Base-by-base conservation (phyloP, 2,329 filamentous ascomycete species). In the Neonectria coccinea region DNA sequence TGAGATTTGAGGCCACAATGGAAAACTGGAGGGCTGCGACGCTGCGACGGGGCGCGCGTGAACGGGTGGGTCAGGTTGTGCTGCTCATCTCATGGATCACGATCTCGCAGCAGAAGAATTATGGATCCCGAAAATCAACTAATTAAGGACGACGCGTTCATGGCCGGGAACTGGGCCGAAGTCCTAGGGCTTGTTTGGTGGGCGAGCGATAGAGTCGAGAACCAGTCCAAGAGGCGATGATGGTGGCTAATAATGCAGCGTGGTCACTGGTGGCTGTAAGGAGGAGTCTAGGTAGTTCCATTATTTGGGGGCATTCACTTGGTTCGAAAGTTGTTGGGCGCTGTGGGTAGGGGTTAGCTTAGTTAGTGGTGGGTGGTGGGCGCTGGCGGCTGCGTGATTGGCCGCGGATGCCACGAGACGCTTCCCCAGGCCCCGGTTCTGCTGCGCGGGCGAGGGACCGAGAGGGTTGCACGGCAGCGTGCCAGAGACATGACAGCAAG, bases 21-120 rank as follows among this genome's bases (percentile, higher is more conserved):
- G n/a, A 31, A 22, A 27, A 58, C 50, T 45, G 56, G 39, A 56
- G 50, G 33, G 47, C 33, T 48, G 22, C 14, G 25, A 56, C 48
- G 48, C 29, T 51, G 27, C 10, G 10, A 51, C 5, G 11, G 27
- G 41, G 54, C 18, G 44, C 31, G 52, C 53, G 61, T 58, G 61
- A 64, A 64, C 61, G 56, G 55, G 61, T 64, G 61, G 61, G 55
- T 59, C 61, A 22, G 27, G n/a, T 48, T 44, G 42, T 50, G 36
- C 31, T 58, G 60, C 25, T 63, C 60, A 53, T 54, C 25, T 63
- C 60, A 53, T 54, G 41, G 44, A 54, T 45, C 50, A 55, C 5
- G 61, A 63, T 63, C 61, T 59, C 56, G 61, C 55, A 63, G 53
- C 20, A 22, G n/a, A 22, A 25, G 25, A 58, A 51, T 33, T 50